phyloP scores from a whole-genome alignment of 306 rosid species.

The Vigna mungo region DNA sequence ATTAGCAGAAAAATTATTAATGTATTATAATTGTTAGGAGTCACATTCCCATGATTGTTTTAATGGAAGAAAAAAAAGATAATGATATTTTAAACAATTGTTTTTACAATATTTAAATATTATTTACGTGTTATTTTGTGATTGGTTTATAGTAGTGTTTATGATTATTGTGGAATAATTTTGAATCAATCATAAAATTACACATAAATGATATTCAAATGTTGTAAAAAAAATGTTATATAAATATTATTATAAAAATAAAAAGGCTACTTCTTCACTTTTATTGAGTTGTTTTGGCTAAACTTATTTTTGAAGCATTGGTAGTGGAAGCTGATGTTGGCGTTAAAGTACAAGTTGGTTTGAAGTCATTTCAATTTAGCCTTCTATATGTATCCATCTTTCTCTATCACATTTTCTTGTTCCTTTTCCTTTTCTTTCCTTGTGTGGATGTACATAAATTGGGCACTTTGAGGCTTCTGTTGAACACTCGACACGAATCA shows the following conservation, averaged over 20 bases:
- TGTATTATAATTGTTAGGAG: constrained; percentile 43
- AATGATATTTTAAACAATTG: no score
- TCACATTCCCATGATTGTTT: constrained; percentile 39
- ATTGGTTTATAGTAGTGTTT: no score
- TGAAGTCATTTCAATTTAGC: constrained; percentile 37
- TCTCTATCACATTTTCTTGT: constrained; percentile 40
- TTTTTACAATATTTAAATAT: no score
- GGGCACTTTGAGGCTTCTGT: constrained; percentile 37
- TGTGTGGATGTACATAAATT: constrained; percentile 34
- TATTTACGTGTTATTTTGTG: no score
- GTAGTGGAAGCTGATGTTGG: constrained; percentile 55
- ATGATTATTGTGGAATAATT: no score
- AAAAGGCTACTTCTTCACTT: constrained; percentile 28
- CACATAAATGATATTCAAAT: no score
- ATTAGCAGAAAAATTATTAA: constrained; percentile 33
- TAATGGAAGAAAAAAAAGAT: constrained; percentile 43
- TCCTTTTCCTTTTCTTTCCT: constrained; percentile 7
- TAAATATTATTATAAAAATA: no score
- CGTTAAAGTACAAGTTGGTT: constrained; percentile 55
- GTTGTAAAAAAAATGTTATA: no score
- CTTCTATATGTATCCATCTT: neutral
- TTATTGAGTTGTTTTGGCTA: neutral
- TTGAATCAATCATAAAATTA: no score
- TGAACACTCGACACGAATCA: constrained; percentile 50
- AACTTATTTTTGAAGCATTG: constrained; percentile 34